Evolutionary conservation across 345 rosid genomes (phyloP), one percentile per base, ranked within the genome.

Genomic region (Pelargonium nanum): DNA sequence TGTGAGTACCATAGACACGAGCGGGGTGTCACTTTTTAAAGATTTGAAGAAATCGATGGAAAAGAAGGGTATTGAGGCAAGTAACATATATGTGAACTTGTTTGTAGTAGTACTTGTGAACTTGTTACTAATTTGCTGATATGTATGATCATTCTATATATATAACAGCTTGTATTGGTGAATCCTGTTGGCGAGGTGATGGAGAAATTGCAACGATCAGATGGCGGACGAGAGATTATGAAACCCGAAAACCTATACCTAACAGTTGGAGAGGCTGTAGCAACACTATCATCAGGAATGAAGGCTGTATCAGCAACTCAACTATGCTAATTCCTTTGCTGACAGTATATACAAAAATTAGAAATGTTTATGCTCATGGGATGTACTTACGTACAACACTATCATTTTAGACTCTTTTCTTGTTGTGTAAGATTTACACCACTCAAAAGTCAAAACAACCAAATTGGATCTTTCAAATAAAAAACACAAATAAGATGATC

Each of bases 161-260:
- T 57, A 22, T 40, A 40, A 40, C 89, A 93, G 99, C 83, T 93
- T 52, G 90, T 85, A 70, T 53, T 89, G 72, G 97, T 89, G 87
- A 93, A 93, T 72, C 97, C 99, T 30, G 60, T 87, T 10, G 86
- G 89, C 4, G 97, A 85, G 68, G 99, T 87, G 76, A 69, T 89
- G 67, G 91, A 84, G 68, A 93, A 93, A 74, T 72, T 93, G 72
- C 81, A 85, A 30, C 73, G 75, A 58, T 85, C 91, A 22, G 88
- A 87, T 24, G 81, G 75, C 53, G 66, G 53, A 19, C 65, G 69
- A 1, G 81, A 72, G 53, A 61, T 84, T 44, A 60, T 74, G 57
- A 74, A 75, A 57, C 83, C 87, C 13, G 88, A 80, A 55, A 65
- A 73, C 67, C 81, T 93, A 45, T 93, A 58, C 83, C 78, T 93